phyloP scores from a whole-genome alignment of 2,329 filamentous ascomycete species.

The Botrytis fabae region DNA sequence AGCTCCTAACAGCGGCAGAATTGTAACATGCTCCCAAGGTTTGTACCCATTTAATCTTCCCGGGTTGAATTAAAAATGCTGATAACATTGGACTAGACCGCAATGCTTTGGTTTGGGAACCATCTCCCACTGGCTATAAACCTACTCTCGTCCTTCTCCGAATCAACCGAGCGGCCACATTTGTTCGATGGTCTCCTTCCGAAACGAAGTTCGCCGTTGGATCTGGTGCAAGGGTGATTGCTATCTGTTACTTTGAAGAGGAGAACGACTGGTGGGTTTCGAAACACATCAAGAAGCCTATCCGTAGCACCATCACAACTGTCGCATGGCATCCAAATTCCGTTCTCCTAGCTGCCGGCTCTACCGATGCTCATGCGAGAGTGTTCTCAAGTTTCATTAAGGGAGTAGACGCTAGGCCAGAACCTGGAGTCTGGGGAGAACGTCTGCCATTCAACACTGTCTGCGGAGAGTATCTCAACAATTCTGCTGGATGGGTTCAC shows the following conservation, averaged over 20 bases:
- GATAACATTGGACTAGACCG: conserved; percentile 61
- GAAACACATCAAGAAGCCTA: conserved; percentile 98
- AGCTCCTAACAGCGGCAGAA: conserved; percentile 83
- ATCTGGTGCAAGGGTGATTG: conserved; percentile 91
- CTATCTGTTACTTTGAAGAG: conserved; percentile 97
- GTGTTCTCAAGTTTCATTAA: conserved; percentile 98
- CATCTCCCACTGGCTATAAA: conserved; percentile 89
- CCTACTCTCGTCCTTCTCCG: conserved; percentile 94
- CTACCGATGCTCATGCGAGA: conserved; percentile 93
- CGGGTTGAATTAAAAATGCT: background rate
- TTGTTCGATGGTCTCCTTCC: conserved; percentile 94
- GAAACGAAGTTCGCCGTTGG: conserved; percentile 98
- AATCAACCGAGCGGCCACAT: conserved; percentile 95
- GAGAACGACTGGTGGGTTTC: conserved; percentile 99
- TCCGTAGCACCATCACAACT: conserved; percentile 93
- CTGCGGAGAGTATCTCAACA: conserved; percentile 94
- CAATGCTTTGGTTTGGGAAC: conserved; percentile 98
- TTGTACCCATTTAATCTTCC: conserved; percentile 31
- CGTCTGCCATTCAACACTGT: conserved; percentile 96
- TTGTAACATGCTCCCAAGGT: conserved; percentile 98
- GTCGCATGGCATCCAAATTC: conserved; percentile 98
- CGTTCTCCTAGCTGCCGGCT: conserved; percentile 88
- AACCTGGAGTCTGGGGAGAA: conserved; percentile 91
- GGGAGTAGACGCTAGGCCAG: conserved; percentile 82
- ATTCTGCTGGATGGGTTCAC: conserved; percentile 96